Base-by-base conservation (phyloP, 2,329 filamentous ascomycete species). In the Fusarium sp. region DNA sequence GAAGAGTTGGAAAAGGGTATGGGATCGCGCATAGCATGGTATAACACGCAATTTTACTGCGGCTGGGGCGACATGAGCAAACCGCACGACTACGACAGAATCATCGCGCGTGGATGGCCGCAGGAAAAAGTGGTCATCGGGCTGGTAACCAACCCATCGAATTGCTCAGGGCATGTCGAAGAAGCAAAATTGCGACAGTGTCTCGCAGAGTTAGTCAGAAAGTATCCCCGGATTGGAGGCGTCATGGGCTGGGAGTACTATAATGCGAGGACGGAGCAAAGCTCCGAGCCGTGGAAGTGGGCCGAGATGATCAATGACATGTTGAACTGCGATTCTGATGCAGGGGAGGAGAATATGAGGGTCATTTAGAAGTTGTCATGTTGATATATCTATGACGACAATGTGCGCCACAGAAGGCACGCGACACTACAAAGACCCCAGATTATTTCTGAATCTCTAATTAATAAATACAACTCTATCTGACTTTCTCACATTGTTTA, bases 241-340 rank as follows among this genome's bases (percentile, higher is more conserved):
- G 89, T 97, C 3, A 94, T 94, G 88, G 93, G 93, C 5, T 97
- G 94, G 94, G 94, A 97, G 80, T 97, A 94, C 76, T 97, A 94
- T 82, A 95, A 96, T 80, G 87, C 1, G 87, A 88, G 7, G 87
- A 86, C 49, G 75, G 77, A n/a, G 80, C 81, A 18, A 12, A 52
- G 57, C 18, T 58, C 67, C 1, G 55, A 73, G 59, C 91, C 92
- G 1, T 94, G 91, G 90, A 84, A 91, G 72, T 97, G 94, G 94
- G 92, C 92, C 32, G 72, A 75, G 62, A 74, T 76, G 72, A 72
- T 76, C 29, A 72, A 75, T 53, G 65, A 69, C 32, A 72, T 76
- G 24, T 59, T 76, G 54, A 70, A 72, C 15, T 41, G 34, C 8
- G 49, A 53, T 41, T 15, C 53, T 0, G 18, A 30, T 20, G 13